These are phyloP conservation scores for Saitozyma podzolica DNA, from an alignment of 768 basidiomycete species.

Conservation along the genomic window DNA sequence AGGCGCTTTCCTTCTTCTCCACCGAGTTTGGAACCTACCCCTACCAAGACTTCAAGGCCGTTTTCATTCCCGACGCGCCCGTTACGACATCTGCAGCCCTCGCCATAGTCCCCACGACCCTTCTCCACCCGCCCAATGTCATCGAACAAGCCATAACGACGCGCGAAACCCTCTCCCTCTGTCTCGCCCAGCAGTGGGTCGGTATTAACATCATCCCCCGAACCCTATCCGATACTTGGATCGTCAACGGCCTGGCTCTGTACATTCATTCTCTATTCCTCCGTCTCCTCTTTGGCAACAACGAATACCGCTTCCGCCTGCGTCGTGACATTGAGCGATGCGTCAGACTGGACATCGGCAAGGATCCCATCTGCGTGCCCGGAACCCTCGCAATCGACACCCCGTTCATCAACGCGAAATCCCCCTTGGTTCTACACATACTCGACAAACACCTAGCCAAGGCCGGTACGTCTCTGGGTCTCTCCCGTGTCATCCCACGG, in stretches of 20 bases:
- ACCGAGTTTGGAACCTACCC: conserved; percentile 94
- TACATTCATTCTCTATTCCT: conserved; percentile 88
- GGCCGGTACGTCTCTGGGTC: conserved; percentile 88
- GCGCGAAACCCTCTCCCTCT: conserved; percentile 78
- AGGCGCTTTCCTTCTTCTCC: conserved; percentile 84
- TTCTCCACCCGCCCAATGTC: conserved; percentile 81
- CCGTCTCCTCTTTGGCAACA: conserved; percentile 84
- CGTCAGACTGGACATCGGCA: conserved; percentile 81
- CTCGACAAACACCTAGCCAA: conserved; percentile 91
- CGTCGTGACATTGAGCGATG: conserved; percentile 97
- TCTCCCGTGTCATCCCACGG: conserved; percentile 92
- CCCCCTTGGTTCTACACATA: conserved; percentile 93
- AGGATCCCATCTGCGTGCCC: conserved; percentile 93
- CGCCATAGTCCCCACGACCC: conserved; percentile 72
- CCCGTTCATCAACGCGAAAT: conserved; percentile 90
- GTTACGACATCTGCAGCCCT: conserved; percentile 49
- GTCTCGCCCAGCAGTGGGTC: conserved; percentile 92
- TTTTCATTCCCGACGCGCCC: conserved; percentile 75
- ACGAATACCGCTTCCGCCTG: conserved; percentile 91
- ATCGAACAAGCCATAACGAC: conserved; percentile 93
- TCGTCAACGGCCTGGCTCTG: conserved; percentile 88
- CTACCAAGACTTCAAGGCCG: conserved; percentile 84
- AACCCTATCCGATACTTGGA: conserved; percentile 90
- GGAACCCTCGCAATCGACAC: conserved; percentile 79
- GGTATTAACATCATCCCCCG: conserved; percentile 95